Evolutionary conservation across 306 rosid species (phyloP), one percentile per base, ranked within the genome.

Genomic region (Corylus heterophylla): DNA sequence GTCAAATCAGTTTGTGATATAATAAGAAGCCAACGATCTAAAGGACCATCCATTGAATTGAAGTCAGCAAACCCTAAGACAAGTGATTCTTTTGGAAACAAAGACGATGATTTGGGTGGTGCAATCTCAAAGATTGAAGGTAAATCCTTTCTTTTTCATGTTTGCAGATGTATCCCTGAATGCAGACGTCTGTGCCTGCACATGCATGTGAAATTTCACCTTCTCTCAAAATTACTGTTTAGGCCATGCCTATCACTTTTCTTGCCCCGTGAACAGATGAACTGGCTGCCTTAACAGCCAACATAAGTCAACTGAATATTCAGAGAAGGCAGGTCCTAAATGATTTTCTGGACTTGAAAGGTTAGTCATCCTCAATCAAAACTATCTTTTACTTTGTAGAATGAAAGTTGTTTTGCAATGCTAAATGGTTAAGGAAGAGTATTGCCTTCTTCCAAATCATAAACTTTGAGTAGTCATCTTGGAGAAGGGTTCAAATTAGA

Each of bases 271-370:
- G 12, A 55, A 54, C 84, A 84, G 87, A 77, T 72, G 85, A 84
- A 80, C 82, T 80, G 35, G 84, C 63, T 35, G 18, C 29, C 71
- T 77, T 84, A 58, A 80, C 82, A 27, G 69, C 76, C n/a, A 37
- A 47, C 77, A 77, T 84, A 52, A 58, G 50, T 73, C 80, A 76
- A 76, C 45, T 84, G 67, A 84, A 80, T 83, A 59, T 27, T 48
- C 82, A 59, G 70, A 81, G 85, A 84, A 80, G 78, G 74, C 73
- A 67, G 76, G 73, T 84, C 74, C 74, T 80, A n/a, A 80, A 80
- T 58, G 82, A 84, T 54, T 68, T 80, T 68, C 74, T 84, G 56
- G 82, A 84, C 71, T 73, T 84, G 85, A 84, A 82, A 84, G 87
- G 87, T 80, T 76, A 72, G 85, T 49, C 77, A 39, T 56, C 42